A percentile compares a stretch with the other conserved stretches of the same genome.
These are phyloP conservation scores for Auricularia sp. DNA, from an alignment of 768 basidiomycete genomes.

Conservation along the genomic window DNA sequence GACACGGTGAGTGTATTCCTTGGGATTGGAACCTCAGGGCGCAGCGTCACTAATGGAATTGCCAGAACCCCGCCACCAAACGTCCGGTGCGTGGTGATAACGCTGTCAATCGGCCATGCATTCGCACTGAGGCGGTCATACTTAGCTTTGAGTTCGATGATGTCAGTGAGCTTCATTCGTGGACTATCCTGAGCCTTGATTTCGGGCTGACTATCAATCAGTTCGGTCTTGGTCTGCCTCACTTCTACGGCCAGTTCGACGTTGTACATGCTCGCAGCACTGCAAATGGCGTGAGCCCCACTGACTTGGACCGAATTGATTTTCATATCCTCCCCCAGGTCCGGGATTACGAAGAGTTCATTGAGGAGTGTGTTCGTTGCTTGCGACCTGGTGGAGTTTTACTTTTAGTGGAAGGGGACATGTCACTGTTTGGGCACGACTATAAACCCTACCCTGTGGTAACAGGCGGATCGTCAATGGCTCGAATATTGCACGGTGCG, in stretches of 20 bases:
- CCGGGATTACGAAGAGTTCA: conserved; percentile 18
- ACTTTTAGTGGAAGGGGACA: conserved; percentile 22
- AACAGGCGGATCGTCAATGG: conserved; percentile 16
- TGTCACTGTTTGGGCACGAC: conserved; percentile 22
- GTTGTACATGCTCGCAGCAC: conserved; percentile 23
- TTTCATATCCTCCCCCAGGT: conserved; percentile 13
- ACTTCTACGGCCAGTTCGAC: conserved; percentile 21
- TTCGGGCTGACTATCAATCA: conserved; percentile 7
- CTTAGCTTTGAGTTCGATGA: conserved; percentile 26
- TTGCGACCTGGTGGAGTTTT: conserved; percentile 23
- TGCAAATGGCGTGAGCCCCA: conserved; percentile 18
- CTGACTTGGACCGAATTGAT: neutral
- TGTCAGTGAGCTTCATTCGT: conserved; percentile 12
- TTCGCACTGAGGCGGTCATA: neutral
- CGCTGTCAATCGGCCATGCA: neutral
- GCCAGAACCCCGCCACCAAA: conserved; percentile 13
- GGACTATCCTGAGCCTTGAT: neutral
- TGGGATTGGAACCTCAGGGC: neutral
- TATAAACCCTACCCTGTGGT: conserved; percentile 14
- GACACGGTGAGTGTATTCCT: conserved; percentile 14
- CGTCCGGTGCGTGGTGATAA: conserved; percentile 17
- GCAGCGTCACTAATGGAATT: neutral
- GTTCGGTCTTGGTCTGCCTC: conserved; percentile 24
- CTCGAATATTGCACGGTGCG: conserved; percentile 20
- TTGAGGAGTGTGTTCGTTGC: conserved; percentile 17